Conservation (phyloP, 768 basidiomycete genomes). For the Boletus subcaerulescens region DNA sequence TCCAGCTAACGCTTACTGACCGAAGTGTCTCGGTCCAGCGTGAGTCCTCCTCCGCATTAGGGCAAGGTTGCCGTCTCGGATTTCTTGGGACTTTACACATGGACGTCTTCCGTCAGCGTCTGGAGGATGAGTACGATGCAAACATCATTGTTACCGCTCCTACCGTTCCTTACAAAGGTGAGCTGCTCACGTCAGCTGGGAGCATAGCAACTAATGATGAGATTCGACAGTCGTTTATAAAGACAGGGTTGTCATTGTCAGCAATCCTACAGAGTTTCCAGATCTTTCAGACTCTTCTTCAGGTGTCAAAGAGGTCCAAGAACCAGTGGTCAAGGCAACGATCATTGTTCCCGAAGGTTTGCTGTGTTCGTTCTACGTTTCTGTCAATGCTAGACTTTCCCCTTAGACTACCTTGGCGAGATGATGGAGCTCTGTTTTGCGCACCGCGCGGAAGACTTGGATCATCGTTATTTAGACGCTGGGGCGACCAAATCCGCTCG, state of each 20-base stretch:
- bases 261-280: slow-evolving; percentile 96
- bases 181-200: not conserved
- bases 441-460: slow-evolving; percentile 79
- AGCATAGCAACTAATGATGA: not conserved
- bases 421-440: slow-evolving; percentile 94
- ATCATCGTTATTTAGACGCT: slow-evolving; percentile 81
- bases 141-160: slow-evolving; percentile 95
- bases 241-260: slow-evolving; percentile 61
- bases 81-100: slow-evolving; percentile 96
- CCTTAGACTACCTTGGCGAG: slow-evolving; percentile 82
- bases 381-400: not conserved
- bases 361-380: slow-evolving; percentile 1
- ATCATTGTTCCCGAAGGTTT: slow-evolving; percentile 93
- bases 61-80: slow-evolving; percentile 92
- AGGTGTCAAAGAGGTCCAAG: slow-evolving; percentile 75
- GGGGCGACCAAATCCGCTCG: slow-evolving; percentile 43
- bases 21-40: slow-evolving; percentile 87
- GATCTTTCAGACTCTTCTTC: slow-evolving; percentile 61
- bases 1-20: slow-evolving; percentile 78
- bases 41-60: slow-evolving; percentile 91
- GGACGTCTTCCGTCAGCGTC: slow-evolving; percentile 92
- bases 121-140: slow-evolving; percentile 96
- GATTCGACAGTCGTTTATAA: slow-evolving; percentile 62
- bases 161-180: slow-evolving; percentile 90
- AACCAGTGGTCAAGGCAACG: slow-evolving; percentile 90